Evolutionary conservation across 192 early-diverging fungal species (phyloP), one percentile per base, ranked within the genome.

Genomic region (Linderina pennispora): DNA sequence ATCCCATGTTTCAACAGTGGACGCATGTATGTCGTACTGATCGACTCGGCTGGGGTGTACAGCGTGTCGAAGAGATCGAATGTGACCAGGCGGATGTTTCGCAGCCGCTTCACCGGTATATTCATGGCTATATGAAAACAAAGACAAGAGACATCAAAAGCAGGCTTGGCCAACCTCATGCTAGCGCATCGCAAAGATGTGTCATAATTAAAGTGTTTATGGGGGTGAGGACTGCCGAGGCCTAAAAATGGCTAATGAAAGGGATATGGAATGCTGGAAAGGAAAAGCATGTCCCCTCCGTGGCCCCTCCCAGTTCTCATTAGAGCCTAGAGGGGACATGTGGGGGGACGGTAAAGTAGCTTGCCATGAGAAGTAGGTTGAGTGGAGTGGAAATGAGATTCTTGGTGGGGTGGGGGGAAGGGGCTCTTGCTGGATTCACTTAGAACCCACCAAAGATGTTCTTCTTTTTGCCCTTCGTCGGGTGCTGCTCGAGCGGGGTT

Each of bases 41-140:
- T 33, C 3, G 60, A 42, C 22, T 60, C 38, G 19, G 59, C 50
- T 19, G 81, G 81, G 34, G 58, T 75, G 47, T 78, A 84, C 16
- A 82, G 49, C 1, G 81, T 84, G 25, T 81, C 65, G 35, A 71
- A 84, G 25, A 79, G 73, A 43, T 84, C 81, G 40, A 84, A 84
- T 15, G 81, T 84, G 18, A 84, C 69, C n/a, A 84, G 48, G 22
- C 61, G 58, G 28, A 76, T 58, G 24, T 73, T 54, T 1, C 45
- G 24, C 8, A 71, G 41, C 9, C 49, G 43, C 17, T 46, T 51
- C 14, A 48, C 35, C 48, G 23, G n/a, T n/a, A n/a, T 23, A 23
- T 4, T 36, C 21, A 43, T 39, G 4, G 31, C 48, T 50, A 18
- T 13, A 11, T 8, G 28, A 11, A 31, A 31, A 32, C 2, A 21